Evolutionary conservation across 2,329 filamentous ascomycete species (phyloP).

Genomic region (Coniella lustricola): DNA sequence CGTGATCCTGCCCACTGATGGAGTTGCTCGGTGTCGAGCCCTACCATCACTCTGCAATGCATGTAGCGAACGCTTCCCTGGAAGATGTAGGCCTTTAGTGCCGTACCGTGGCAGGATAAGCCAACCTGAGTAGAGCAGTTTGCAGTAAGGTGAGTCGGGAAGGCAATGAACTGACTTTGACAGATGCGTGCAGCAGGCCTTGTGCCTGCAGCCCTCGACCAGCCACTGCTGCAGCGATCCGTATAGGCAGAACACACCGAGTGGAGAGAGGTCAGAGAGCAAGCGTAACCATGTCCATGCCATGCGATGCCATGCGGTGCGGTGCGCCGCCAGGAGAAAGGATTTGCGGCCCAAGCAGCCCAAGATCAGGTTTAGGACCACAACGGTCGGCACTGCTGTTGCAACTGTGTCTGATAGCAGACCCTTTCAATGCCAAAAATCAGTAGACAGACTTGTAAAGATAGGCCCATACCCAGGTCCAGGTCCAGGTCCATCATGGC

Average conservation of each 20-base stretch:
- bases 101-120: too few relatives aligned
- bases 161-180: constrained; percentile 2
- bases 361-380: neutral
- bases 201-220: constrained; percentile 10
- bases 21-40: too few relatives aligned
- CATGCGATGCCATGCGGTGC: constrained; percentile 16
- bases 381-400: too few relatives aligned
- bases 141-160: neutral
- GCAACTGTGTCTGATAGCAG: too few relatives aligned
- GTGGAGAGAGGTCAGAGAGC: constrained; percentile 12
- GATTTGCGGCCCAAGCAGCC: neutral
- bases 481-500: too few relatives aligned
- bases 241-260: constrained; percentile 12
- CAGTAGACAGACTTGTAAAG: too few relatives aligned
- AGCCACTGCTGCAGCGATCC: constrained; percentile 15
- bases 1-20: too few relatives aligned
- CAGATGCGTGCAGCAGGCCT: neutral
- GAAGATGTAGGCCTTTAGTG: too few relatives aligned
- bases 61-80: too few relatives aligned
- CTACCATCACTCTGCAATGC: too few relatives aligned
- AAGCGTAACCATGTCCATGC: constrained; percentile 13
- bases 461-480: too few relatives aligned
- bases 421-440: too few relatives aligned
- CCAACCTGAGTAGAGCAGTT: neutral
- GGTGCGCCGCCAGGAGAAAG: neutral